Percentiles rank a stretch among this genome's conserved stretches.
phyloP scores from a whole-genome alignment of 2,329 filamentous ascomycete species.

The Aspergillus versicolor region DNA sequence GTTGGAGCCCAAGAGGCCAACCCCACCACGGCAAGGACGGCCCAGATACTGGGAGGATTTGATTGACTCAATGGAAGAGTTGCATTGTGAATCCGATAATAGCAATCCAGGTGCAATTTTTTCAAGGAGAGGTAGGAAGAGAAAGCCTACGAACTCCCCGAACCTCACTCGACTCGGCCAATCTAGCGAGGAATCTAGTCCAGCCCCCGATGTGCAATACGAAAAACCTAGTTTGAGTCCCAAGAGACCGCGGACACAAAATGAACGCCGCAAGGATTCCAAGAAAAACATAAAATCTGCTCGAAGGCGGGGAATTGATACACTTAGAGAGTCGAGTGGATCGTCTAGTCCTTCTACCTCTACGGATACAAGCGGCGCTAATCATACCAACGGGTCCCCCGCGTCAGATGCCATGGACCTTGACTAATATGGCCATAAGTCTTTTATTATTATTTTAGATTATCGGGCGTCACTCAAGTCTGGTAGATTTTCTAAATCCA shows the following conservation, averaged over 20 bases:
- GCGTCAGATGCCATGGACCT: slow-evolving; percentile 36
- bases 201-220: slow-evolving; percentile 11
- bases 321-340: slow-evolving; percentile 11
- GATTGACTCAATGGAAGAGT: slow-evolving; percentile 31
- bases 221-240: slow-evolving; percentile 17
- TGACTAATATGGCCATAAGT: slow-evolving; percentile 24
- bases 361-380: slow-evolving; percentile 19
- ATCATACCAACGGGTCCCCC: slow-evolving; percentile 13
- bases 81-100: slow-evolving; percentile 31
- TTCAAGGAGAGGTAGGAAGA: slow-evolving; percentile 33
- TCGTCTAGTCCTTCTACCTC: slow-evolving; percentile 21
- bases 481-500: not conserved
- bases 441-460: not conserved
- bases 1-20: not conserved
- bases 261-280: slow-evolving; percentile 18
- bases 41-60: slow-evolving; percentile 26
- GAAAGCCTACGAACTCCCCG: slow-evolving; percentile 29
- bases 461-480: not conserved
- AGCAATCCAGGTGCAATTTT: slow-evolving; percentile 7
- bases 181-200: not conserved
- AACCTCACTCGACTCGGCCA: slow-evolving; percentile 7
- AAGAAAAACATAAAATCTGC: slow-evolving; percentile 1
- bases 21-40: not conserved
- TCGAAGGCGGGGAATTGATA: slow-evolving; percentile 11
- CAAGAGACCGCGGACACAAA: slow-evolving; percentile 29